Evolutionary conservation across 2,329 filamentous ascomycete genomes (phyloP).

Genomic region (Claviceps sorghi): DNA sequence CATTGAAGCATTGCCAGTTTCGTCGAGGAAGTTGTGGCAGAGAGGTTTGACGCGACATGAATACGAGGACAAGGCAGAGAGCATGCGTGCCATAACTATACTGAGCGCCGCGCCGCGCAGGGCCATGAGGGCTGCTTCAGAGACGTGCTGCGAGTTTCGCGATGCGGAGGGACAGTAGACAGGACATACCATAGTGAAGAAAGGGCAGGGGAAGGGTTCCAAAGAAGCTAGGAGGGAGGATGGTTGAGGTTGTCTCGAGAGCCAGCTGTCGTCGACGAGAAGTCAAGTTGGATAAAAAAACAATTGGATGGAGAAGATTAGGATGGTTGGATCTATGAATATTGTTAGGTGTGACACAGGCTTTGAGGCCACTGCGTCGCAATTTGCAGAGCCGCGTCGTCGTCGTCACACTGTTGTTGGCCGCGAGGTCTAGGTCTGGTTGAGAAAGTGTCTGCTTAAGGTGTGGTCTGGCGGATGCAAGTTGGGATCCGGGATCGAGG

Average conservation of each 20-base stretch:
- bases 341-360: background rate
- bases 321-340: slow-evolving; percentile 1
- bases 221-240: background rate
- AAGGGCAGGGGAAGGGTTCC: background rate
- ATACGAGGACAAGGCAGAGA: background rate
- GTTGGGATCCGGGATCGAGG: background rate
- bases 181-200: slow-evolving; percentile 6
- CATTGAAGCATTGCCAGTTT: background rate
- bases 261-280: slow-evolving; percentile 1
- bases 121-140: slow-evolving; percentile 3
- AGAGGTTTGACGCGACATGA: background rate
- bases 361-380: background rate
- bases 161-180: background rate
- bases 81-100: slow-evolving; percentile 6
- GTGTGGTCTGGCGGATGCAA: background rate
- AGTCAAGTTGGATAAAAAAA: background rate
- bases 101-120: slow-evolving; percentile 5
- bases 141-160: slow-evolving; percentile 3
- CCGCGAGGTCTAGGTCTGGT: background rate
- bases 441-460: background rate
- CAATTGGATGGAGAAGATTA: background rate
- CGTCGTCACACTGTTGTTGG: slow-evolving; percentile 1
- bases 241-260: background rate
- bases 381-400: background rate
- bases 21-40: background rate